Base-by-base conservation (phyloP, 179 eudicot genomes). In the Carnegiea gigantea region DNA sequence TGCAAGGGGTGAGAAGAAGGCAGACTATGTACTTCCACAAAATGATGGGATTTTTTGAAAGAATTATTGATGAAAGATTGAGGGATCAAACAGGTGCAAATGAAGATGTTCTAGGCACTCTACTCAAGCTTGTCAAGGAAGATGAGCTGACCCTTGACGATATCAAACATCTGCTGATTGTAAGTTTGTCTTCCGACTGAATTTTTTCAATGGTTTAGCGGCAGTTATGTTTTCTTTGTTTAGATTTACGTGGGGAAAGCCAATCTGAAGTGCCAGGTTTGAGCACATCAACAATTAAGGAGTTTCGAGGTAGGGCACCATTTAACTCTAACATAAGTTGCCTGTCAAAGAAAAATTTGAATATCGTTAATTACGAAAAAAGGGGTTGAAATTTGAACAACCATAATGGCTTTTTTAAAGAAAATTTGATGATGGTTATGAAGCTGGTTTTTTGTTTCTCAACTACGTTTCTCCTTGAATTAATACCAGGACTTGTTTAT, bases 11-110 rank as follows among this genome's bases (percentile, higher is more conserved):
- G 24, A 23, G 20, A 33, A 82, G 57, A 48, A 79, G 71, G 15
- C 23, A 7, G 36, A 73, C 14, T 3, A 11, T 12, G 79, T 20
- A 46, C 43, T 28, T 82, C 9, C 18, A 9, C 17, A 75, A 76
- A n/a, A 65, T 85, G 49, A 8, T 82, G n/a, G 73, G 51, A 13
- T 54, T 82, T 44, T 82, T 82, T 36, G 83, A 85, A 17, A 28
- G 57, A 24, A 79, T 85, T 23, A 82, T 85, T 60, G 83, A 85
- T 1, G 21, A 8, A 76, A 79, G 85, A 54, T 48, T 85, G 59
- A 78, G n/a, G 36, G 38, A 59, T 28, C 6, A 62, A 9, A 75
- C 23, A 11, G 62, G 17, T 60, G 24, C 11, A 0, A 76, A 82
- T 14, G 85, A 82, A 46, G 87, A 85, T 67, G 87, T 85, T 14